Evolutionary conservation across 2,329 filamentous ascomycete genomes (phyloP), one percentile per base, ranked within the genome.

Genomic region (Ceratocystiopsis minuta): DNA sequence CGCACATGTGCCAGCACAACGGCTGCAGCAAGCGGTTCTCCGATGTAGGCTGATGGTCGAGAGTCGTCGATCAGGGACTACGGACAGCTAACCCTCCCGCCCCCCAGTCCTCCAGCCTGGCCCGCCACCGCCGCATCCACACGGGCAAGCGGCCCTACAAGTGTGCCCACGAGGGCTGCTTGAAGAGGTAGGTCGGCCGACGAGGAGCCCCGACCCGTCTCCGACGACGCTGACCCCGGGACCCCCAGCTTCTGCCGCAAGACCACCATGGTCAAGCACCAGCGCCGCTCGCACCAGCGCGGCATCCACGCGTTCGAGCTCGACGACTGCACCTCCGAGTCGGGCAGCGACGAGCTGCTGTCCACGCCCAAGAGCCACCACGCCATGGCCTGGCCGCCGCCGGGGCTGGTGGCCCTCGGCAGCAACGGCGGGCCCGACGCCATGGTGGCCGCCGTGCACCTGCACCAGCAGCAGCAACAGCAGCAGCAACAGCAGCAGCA

Each of bases 21-120:
- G 75, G 72, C 16, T 81, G 77, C 51, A 72, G 70, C 37, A 81
- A 80, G 60, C 65, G 73, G 35, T 81, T 81, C 53, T 80, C 77
- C 42, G 77, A 81, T 58, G 76, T 79, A 59, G 49, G 73, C n/a
- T n/a, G 65, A 10, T 13, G 11, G 17, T 37, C 16, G 34, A 14
- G 13, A 42, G 13, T 33, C 14, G 13, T 33, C n/a, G 10, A 16
- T 16, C 6, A 13, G 17, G 6, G 13, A 36, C 16, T 3, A 16
- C 34, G 18, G 33, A n/a, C n/a, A n/a, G n/a, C n/a, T n/a, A n/a
- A n/a, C n/a, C n/a, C n/a, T n/a, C n/a, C 24, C 24, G 6, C 20
- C 16, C 16, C 28, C 28, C 48, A 79, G 72, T 78, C 74, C 10
- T 79, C 75, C 3, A 77, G 72, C 59, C 60, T 79, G 44, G 73